Base-by-base conservation (phyloP, 2,329 filamentous ascomycete species). In the Scytalidium sp. region DNA sequence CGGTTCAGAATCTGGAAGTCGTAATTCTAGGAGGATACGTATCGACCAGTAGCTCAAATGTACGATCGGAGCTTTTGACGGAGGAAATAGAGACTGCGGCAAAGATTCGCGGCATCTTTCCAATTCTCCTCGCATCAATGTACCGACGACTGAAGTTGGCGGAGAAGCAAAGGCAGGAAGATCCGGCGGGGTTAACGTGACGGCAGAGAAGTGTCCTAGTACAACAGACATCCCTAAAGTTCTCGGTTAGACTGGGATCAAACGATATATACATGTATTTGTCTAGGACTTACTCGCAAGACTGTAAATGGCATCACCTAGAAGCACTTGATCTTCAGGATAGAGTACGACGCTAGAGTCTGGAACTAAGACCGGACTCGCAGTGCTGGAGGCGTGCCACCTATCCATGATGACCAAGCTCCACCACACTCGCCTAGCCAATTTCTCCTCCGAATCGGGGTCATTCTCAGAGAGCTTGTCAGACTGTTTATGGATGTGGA, bases 381-480 rank as follows among this genome's bases (percentile, higher is more conserved):
- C 81, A 3, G 79, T 85, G 19, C 81, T 83, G n/a, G 83, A 77
- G 3, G 87, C 83, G 62, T 88, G 82, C 84, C 85, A 90, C 15
- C 85, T 79, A 60, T 90, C 87, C 55, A 90, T 77, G 54, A 87
- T 76, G 42, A 89, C 78, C 27, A 90, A 70, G 13, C 82, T 80
- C 83, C 84, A 89, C 87, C 87, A 90, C 17, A 85, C 78, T 41
- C 84, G 78, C 45, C 84, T 72, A 2, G 78, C 77, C 3, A 89
- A 70, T 17, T 80, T 80, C 45, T 84, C 80, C 41, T 85, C 80
- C 19, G 78, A 79, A 61, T 88, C 83, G 2, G 71, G 61, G 46
- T 85, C 80, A 9, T 71, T 64, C 4, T 78, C 74, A 3, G 68
- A 60, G 15, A 65, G 54, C 21, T 64, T 65, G 46, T 75, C 73